These are phyloP conservation scores for Bremia lactucae DNA, from an alignment of 352 stramenopile genomes.

Conservation along the genomic window DNA sequence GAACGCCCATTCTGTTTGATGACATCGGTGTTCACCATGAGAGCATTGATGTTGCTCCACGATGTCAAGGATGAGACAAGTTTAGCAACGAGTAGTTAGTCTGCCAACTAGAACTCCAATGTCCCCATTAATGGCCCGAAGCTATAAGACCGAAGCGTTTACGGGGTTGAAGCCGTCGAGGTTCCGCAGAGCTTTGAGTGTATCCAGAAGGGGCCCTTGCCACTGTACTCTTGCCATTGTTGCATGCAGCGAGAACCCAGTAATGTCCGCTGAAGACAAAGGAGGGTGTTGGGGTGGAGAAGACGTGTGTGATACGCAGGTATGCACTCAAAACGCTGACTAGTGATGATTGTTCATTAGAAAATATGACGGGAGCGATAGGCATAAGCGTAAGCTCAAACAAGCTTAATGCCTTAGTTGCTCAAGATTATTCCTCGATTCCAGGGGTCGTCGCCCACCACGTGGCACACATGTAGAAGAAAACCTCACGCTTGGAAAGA, in stretches of 20 bases:
- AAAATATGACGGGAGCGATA: background rate
- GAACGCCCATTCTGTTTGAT: background rate
- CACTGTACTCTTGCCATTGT: background rate
- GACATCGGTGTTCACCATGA: background rate
- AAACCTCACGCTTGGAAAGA: background rate
- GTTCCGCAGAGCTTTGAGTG: background rate
- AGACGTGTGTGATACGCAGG: background rate
- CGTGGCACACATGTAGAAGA: background rate
- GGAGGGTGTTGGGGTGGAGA: background rate
- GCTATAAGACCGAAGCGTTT: background rate
- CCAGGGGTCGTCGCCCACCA: background rate
- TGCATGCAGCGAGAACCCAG: background rate
- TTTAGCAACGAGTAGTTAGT: background rate
- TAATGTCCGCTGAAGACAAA: background rate
- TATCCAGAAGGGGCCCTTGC: background rate
- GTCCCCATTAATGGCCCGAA: no score
- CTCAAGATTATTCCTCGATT: background rate
- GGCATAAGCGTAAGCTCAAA: background rate
- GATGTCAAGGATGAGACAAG: background rate
- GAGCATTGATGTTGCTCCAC: background rate
- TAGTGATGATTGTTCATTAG: background rate
- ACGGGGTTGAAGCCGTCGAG: background rate
- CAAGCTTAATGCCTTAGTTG: background rate
- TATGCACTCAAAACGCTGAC: background rate
- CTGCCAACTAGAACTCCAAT: background rate